phyloP scores from a whole-genome alignment of 2,329 filamentous ascomycete species.

The Setomelanomma holmii region DNA sequence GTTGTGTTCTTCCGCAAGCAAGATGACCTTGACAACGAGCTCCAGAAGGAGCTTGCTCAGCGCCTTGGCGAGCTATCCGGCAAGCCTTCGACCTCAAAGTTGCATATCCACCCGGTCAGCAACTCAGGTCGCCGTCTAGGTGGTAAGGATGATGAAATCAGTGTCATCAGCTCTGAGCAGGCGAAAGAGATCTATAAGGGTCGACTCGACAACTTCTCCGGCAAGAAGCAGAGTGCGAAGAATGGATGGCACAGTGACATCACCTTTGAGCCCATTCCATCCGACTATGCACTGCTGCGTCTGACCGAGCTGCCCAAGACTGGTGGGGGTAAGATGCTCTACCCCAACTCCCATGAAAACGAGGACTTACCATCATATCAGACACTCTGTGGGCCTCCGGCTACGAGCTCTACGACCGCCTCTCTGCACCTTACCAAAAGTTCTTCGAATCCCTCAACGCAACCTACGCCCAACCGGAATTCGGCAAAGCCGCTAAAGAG shows the following conservation, averaged over 20 bases:
- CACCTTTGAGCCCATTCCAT: slow-evolving; percentile 49
- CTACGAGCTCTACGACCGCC: slow-evolving; percentile 58
- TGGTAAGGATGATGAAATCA: slow-evolving; percentile 48
- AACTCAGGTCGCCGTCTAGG: slow-evolving; percentile 54
- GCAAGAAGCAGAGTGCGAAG: slow-evolving; percentile 55
- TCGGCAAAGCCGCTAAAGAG: slow-evolving; percentile 48
- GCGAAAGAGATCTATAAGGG: slow-evolving; percentile 43
- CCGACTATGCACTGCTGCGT: slow-evolving; percentile 47
- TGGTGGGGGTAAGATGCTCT: slow-evolving; percentile 52
- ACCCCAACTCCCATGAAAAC: neutral
- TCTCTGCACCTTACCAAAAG: slow-evolving; percentile 56
- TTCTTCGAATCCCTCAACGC: slow-evolving; percentile 58
- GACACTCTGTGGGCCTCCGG: slow-evolving; percentile 48
- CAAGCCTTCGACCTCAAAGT: slow-evolving; percentile 62
- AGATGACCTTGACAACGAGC: slow-evolving; percentile 57
- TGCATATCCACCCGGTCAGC: slow-evolving; percentile 68
- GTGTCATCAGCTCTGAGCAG: slow-evolving; percentile 47
- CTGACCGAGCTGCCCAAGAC: slow-evolving; percentile 45
- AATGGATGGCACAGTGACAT: slow-evolving; percentile 61
- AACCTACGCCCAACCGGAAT: slow-evolving; percentile 55
- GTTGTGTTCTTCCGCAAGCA: slow-evolving; percentile 64
- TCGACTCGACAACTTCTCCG: slow-evolving; percentile 22
- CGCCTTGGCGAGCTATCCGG: slow-evolving; percentile 65
- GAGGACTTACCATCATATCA: too few species aligned
- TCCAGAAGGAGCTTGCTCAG: slow-evolving; percentile 62